Evolutionary conservation across 2,329 filamentous ascomycete species (phyloP).

Genomic region (Cladosporium sp.): DNA sequence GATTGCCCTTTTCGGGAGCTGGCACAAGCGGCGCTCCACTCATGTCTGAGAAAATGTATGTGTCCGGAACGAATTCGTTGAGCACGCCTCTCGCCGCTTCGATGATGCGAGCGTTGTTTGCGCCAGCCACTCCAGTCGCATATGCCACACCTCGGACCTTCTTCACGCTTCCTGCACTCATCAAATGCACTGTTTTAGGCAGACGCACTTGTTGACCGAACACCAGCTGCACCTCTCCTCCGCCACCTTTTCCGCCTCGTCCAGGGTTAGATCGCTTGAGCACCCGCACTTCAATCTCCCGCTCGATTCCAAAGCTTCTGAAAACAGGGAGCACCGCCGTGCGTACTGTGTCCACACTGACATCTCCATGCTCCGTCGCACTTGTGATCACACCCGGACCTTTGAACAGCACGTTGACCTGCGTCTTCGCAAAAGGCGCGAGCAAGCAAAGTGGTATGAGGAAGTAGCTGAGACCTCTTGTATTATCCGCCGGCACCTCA

Average conservation of each 20-base stretch:
- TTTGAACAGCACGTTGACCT: conserved; percentile 83
- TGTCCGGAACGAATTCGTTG: conserved; percentile 80
- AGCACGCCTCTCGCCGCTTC: conserved; percentile 81
- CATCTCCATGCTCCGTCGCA: conserved; percentile 76
- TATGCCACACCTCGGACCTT: conserved; percentile 90
- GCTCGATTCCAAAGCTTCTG: conserved; percentile 82
- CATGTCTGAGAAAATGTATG: conserved; percentile 76
- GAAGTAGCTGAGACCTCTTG: conserved; percentile 84
- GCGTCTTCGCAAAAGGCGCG: conserved; percentile 87
- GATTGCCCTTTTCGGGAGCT: conserved; percentile 65
- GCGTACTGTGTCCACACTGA: conserved; percentile 88
- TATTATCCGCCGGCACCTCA: conserved; percentile 70
- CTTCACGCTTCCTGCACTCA: conserved; percentile 80
- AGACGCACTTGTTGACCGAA: conserved; percentile 91
- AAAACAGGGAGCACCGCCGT: conserved; percentile 89
- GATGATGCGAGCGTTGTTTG: conserved; percentile 94
- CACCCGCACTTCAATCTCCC: conserved; percentile 79
- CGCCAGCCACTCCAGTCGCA: conserved; percentile 82
- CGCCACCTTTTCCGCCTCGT: conserved; percentile 70
- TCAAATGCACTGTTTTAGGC: conserved; percentile 87
- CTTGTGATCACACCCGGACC: conserved; percentile 91
- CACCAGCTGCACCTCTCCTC: conserved; percentile 86
- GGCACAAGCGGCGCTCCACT: conserved; percentile 58
- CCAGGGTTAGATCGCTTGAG: conserved; percentile 75
- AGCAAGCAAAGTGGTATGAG: conserved; percentile 83